Evolutionary conservation across 2,329 filamentous ascomycete genomes (phyloP), one percentile per base, ranked within the genome.

Genomic region (Neonectria coccinea): DNA sequence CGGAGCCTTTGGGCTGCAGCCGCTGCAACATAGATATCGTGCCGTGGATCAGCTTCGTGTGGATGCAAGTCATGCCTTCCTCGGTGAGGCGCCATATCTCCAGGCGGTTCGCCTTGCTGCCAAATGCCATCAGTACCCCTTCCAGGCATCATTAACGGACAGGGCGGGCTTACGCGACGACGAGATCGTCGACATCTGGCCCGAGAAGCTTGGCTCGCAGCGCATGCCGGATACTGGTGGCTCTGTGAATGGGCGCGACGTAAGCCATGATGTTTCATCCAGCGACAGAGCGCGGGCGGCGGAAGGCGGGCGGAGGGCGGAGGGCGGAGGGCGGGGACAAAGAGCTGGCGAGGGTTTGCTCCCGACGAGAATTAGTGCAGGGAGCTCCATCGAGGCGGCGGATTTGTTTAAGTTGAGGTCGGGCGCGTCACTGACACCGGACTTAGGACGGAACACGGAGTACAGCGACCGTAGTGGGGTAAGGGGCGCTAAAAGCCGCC

Each of bases 141-240:
- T 59, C 50, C 29, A 63, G 53, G 67, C 69, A 54, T 67, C 61
- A 55, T 62, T 54, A 53, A 53, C 57, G 47, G 55, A 52, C 29
- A 42, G 29, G 44, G 58, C 58, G 48, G 63, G 68, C 93, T 81
- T 86, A 97, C 94, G 94, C 93, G 74, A 97, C 85, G 57, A 97
- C 89, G 67, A 99, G 84, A 73, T 92, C 94, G 73, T 97, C 92
- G 66, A 94, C 88, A 55, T 92, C 88, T 5, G 88, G 82, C 47
- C 88, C 86, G 56, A 97, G 83, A 73, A 98, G 90, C 72, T 89
- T 89, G 65, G 95, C 86, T 76, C 91, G 92, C 70, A 98, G 79
- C 14, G 94, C 95, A 86, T 97, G 92, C 59, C 94, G 90, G 68
- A 97, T 90, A 82, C 93, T 97, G 78, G 93, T 97, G 25, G 96